Percentiles rank a stretch among this genome's conserved stretches.
These are phyloP conservation scores for Paramecium biaurelia DNA, from an alignment of 73 alveolate species.

Conservation along the genomic window DNA sequence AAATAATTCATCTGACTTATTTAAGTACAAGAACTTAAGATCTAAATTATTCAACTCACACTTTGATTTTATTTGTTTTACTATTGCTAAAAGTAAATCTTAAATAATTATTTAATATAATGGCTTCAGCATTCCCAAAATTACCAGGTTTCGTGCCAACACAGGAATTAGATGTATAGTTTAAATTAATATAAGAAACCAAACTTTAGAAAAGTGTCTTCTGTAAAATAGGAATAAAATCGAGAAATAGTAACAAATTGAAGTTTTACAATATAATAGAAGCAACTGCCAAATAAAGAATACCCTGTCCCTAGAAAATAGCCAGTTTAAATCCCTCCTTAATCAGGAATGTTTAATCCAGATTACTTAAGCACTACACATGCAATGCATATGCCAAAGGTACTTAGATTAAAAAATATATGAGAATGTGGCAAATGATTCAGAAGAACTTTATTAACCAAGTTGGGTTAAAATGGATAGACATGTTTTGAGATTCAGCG, in stretches of 20 bases:
- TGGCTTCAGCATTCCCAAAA: conserved; percentile 77
- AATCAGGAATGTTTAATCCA: conserved; percentile 68
- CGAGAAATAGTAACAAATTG: conserved; percentile 57
- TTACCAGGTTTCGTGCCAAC: conserved; percentile 87
- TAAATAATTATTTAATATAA: neutral
- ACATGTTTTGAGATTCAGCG: conserved; percentile 87
- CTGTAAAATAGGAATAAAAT: conserved; percentile 71
- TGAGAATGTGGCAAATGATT: conserved; percentile 62
- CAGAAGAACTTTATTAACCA: conserved; percentile 88
- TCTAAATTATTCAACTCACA: neutral
- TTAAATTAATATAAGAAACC: conserved; percentile 65
- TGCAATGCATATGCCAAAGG: conserved; percentile 63
- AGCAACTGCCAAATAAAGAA: conserved; percentile 50
- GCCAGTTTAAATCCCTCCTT: conserved; percentile 58
- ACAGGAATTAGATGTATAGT: conserved; percentile 71
- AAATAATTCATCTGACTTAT: neutral
- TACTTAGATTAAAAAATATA: neutral
- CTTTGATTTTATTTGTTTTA: neutral
- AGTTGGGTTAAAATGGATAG: conserved; percentile 91
- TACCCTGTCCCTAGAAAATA: conserved; percentile 69
- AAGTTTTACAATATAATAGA: conserved; percentile 45
- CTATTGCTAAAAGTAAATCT: neutral
- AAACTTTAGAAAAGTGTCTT: conserved; percentile 63
- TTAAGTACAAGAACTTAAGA: neutral
- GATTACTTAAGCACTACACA: conserved; percentile 66